phyloP scores from a whole-genome alignment of 305 asterid genomes.

The Fraxinus ornus region DNA sequence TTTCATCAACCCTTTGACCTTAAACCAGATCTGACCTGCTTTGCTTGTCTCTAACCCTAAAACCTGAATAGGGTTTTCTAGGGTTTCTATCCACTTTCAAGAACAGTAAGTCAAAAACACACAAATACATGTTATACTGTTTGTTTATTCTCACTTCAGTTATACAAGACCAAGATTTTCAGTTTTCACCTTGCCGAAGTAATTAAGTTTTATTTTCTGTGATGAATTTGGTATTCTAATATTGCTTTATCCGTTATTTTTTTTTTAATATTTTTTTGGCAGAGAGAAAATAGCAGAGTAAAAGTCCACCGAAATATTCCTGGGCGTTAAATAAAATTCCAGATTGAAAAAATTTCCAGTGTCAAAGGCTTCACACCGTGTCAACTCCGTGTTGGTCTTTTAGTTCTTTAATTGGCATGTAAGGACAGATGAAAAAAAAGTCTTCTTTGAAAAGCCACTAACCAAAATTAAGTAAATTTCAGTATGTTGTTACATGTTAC shows the following conservation, averaged over 20 bases:
- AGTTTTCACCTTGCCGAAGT: neutral
- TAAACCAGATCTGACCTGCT: conserved; percentile 44
- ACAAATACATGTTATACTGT: neutral
- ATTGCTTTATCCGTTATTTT: neutral
- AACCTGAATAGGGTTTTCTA: conserved; percentile 26
- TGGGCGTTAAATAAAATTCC: too few relatives aligned
- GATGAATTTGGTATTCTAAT: neutral
- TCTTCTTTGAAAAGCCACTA: conserved; percentile 25
- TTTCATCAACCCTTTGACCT: conserved; percentile 8
- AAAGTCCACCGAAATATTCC: conserved; percentile 36
- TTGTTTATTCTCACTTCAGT: neutral
- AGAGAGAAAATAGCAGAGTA: conserved; percentile 22
- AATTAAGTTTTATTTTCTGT: neutral
- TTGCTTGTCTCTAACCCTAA: conserved; percentile 40
- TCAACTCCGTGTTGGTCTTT: too few relatives aligned
- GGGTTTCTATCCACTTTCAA: conserved; percentile 6
- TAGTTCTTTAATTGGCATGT: conserved; percentile 42
- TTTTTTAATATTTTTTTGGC: too few relatives aligned
- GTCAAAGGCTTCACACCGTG: conserved; percentile 38
- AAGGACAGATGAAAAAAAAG: conserved; percentile 30
- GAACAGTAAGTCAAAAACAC: neutral
- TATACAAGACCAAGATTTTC: neutral
- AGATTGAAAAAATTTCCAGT: neutral
- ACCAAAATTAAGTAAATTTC: conserved; percentile 11
- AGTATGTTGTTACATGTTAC: conserved; percentile 38